Evolutionary conservation across 2,329 filamentous ascomycete genomes (phyloP), one percentile per base, ranked within the genome.

Genomic region (Aspergillus sp.): DNA sequence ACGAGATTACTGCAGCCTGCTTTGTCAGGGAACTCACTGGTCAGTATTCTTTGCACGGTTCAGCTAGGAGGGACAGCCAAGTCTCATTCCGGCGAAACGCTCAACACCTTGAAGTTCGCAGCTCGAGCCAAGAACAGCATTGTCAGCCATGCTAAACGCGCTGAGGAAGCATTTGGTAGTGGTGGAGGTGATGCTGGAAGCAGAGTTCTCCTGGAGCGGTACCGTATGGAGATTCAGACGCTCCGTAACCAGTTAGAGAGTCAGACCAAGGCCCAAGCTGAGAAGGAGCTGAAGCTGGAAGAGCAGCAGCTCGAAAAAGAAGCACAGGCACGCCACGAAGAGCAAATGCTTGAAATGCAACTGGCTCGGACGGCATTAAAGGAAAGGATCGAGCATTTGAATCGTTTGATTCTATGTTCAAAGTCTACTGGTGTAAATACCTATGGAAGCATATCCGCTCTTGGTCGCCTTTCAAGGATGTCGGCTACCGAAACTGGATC

Each of bases 301-400:
- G 86, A 90, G 70, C 87, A 90, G 66, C 91, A 95, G 70, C 85
- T 88, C 66, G 87, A 95, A 73, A 86, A 89, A 68, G 91, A 97
- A 76, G 90, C 90, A 7, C 88, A 92, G 66, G 86, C 91, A 66
- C 87, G 92, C 41, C 95, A 97, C 68, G 93, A 97, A 73, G 95
- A 98, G 79, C 95, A 99, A 76, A 94, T 99, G 85, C 83, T 99
- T 57, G 95, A 99, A 77, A 98, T 99, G 91, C 95, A 99, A 74
- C 84, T 99, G 50, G 95, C 95, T 32, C 88, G 95, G 44, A 99
- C 95, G 0, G 95, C 95, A 0, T 80, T 99, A 57, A 99, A 98
- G 75, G 95, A 99, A 80, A 89, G 95, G 30, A 99, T 99, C 69
- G 93, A 97, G 73, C 95, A 99, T 76, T 83, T 99, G 50, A 99